Conservation (phyloP, 2,329 filamentous ascomycete species). For the Penicillium sp. region DNA sequence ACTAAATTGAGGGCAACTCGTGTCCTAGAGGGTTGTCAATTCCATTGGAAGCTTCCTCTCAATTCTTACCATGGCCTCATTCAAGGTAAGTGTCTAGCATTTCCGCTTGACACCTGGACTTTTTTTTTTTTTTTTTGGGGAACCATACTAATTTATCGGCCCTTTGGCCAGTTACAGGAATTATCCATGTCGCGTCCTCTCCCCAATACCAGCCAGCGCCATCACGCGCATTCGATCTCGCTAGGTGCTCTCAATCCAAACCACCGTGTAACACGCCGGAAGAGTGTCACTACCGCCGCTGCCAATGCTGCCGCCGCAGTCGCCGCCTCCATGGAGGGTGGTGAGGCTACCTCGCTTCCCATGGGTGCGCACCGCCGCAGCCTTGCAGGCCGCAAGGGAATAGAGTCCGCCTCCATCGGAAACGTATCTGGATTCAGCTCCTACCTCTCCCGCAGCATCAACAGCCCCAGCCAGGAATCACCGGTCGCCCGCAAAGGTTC, state of each 20-base stretch:
- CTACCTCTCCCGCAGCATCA: conserved; percentile 44
- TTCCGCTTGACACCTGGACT: background rate
- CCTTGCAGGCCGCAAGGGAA: conserved; percentile 49
- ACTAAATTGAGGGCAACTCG: conserved; percentile 22
- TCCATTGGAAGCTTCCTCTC: conserved; percentile 32
- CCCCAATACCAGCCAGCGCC: conserved; percentile 67
- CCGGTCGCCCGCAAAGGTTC: conserved; percentile 42
- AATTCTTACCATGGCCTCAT: conserved; percentile 38
- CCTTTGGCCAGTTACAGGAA: conserved; percentile 31
- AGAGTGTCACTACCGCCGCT: conserved; percentile 81
- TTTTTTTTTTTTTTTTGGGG: background rate
- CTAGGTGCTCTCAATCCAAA: conserved; percentile 73
- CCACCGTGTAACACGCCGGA: conserved; percentile 86
- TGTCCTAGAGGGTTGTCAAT: conserved; percentile 28
- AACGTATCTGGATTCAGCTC: conserved; percentile 42
- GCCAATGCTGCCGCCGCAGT: conserved; percentile 68
- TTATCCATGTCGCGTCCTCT: conserved; percentile 64
- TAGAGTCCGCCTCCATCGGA: conserved; percentile 62
- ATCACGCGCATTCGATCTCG: conserved; percentile 79
- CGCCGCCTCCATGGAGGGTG: conserved; percentile 67
- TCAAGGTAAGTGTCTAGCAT: conserved; percentile 34
- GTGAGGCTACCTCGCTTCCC: conserved; percentile 60
- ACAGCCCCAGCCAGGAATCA: conserved; percentile 36
- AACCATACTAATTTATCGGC: conserved; percentile 27
- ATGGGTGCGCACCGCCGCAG: conserved; percentile 58